Base-by-base conservation (phyloP, 164 flowering plant species). In the Hamamelis virginiana region DNA sequence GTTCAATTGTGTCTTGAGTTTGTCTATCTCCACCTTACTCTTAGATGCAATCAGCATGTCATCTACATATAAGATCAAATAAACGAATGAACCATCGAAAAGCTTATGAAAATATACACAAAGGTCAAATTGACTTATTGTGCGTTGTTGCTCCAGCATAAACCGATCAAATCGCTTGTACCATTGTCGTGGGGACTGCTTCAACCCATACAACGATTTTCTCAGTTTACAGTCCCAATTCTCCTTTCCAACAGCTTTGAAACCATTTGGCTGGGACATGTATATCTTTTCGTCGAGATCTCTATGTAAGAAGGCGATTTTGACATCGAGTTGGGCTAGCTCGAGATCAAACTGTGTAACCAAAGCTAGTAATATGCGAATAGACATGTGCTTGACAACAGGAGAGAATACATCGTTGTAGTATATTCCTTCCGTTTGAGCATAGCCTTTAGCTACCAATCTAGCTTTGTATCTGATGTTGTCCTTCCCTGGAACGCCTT, bases 361-460 rank as follows among this genome's bases (percentile, higher is more conserved):
- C 28, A 69, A 0, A 22, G 27, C 57, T 50, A 69, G 14, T 28
- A 59, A 3, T 0, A 59, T 27, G 0, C 47, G 10, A 28, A 69
- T 60, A 4, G 19, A 69, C 47, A 0, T 58, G 65, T 1, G n/a
- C n/a, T n/a, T n/a, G n/a, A n/a, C n/a, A n/a, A n/a, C n/a, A n/a
- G n/a, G n/a, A n/a, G 19, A 69, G 27, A 69, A 69, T n/a, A 59
- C 28, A 41, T 59, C 44, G 60, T 47, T 59, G 38, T 59, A 47
- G 21, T 69, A 58, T 1, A 69, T 48, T 10, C 57, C 57, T 62
- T 68, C 65, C 23, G 41, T 47, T 11, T 69, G 58, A 1, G 47
- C 18, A 9, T 59, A 60, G 10, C 64, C 63, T 48, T 44, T 21
- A 1, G 43, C 62, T 0, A 67, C 63, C 26, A 58, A 66, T n/a